phyloP scores from a whole-genome alignment of 2,329 filamentous ascomycete species.

The Colletotrichum limetticola region DNA sequence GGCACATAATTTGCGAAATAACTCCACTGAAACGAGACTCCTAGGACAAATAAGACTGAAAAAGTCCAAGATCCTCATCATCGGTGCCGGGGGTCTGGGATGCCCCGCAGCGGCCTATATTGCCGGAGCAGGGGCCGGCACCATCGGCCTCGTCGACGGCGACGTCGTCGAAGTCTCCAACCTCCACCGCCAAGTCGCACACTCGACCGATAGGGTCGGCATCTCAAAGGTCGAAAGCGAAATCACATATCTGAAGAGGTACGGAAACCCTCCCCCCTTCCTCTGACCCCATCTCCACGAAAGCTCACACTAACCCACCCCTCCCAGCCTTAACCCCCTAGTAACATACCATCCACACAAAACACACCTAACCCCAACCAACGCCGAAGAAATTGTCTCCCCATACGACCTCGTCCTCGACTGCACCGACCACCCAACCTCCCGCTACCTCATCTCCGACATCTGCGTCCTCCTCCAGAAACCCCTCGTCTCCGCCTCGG shows the following conservation, averaged over 20 bases:
- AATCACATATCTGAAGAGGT: constrained; percentile 67
- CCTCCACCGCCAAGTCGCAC: constrained; percentile 90
- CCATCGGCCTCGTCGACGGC: constrained; percentile 85
- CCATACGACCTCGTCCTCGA: constrained; percentile 88
- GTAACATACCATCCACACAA: constrained; percentile 72
- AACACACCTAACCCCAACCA: constrained; percentile 74
- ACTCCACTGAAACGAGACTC: too few species aligned
- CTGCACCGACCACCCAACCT: constrained; percentile 93
- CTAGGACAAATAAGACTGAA: constrained; percentile 61
- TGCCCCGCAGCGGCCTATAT: constrained; percentile 95
- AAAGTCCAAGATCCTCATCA: constrained; percentile 76
- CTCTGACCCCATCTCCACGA: neutral
- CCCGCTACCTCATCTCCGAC: constrained; percentile 93
- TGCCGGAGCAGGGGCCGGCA: constrained; percentile 87
- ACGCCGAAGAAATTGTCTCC: constrained; percentile 73
- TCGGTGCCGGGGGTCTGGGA: constrained; percentile 90
- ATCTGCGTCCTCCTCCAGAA: constrained; percentile 83
- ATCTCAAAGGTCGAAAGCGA: constrained; percentile 85
- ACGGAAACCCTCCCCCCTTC: constrained; percentile 33
- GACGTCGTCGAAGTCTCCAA: constrained; percentile 92
- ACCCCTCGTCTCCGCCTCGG: constrained; percentile 88
- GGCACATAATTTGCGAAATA: too few species aligned
- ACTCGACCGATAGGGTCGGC: constrained; percentile 77
- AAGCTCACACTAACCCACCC: constrained; percentile 14
- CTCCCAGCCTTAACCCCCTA: constrained; percentile 75